Conservation (phyloP, 306 rosid species). For the Corylus americana region DNA sequence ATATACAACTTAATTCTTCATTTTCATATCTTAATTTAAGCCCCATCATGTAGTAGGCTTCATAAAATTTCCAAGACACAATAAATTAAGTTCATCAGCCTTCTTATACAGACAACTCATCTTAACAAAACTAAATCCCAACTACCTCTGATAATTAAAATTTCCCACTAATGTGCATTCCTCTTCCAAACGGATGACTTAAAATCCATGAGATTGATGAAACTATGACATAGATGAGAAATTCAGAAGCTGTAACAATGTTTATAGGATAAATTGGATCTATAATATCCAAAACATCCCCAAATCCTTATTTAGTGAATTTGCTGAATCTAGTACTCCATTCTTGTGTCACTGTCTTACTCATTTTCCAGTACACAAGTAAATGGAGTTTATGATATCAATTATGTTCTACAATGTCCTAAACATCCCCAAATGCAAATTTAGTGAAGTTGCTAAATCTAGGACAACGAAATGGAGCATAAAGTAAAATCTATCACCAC, state of each 20-base stretch:
- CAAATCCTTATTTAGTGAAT: neutral
- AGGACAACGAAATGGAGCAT: neutral
- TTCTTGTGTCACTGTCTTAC: neutral
- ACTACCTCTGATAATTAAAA: neutral
- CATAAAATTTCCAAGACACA: slow-evolving; percentile 6
- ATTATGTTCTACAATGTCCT: no score
- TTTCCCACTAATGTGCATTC: neutral
- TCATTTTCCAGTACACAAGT: neutral
- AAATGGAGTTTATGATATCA: neutral
- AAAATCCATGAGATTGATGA: neutral
- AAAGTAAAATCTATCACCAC: neutral
- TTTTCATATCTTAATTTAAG: neutral
- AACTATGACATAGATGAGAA: neutral
- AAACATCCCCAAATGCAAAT: no score
- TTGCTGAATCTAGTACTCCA: slow-evolving; percentile 1
- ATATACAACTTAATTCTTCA: neutral
- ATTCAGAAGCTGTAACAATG: slow-evolving; percentile 1
- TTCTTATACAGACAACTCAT: slow-evolving; percentile 8
- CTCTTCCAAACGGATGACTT: neutral
- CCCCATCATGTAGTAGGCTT: slow-evolving; percentile 11
- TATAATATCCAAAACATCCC: neutral
- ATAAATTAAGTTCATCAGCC: slow-evolving; percentile 8
- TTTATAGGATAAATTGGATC: neutral
- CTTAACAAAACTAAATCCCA: neutral
- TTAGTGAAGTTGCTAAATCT: neutral